phyloP scores from a whole-genome alignment of 148 eudicot species.

The Nepenthes gracilis region DNA sequence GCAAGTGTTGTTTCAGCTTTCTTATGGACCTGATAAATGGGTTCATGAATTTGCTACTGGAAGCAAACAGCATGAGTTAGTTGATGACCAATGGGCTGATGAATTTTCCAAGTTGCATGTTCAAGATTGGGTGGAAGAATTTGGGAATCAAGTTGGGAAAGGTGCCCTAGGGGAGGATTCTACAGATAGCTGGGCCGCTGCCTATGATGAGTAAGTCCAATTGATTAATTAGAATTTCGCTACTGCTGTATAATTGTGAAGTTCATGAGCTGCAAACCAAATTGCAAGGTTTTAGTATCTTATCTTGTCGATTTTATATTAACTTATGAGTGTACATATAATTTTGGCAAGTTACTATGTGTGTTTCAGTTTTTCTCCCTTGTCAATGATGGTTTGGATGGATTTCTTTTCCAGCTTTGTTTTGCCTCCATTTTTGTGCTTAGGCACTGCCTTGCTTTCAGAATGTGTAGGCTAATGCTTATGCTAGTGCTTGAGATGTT shows the following conservation, averaged over 20 bases:
- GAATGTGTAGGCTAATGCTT: too few relatives aligned
- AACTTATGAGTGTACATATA: too few relatives aligned
- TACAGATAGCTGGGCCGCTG: slow-evolving; percentile 68
- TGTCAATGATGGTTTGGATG: too few relatives aligned
- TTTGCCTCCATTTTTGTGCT: too few relatives aligned
- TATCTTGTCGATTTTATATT: too few relatives aligned
- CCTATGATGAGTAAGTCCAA: slow-evolving; percentile 90
- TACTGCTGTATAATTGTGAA: not conserved
- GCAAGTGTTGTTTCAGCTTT: slow-evolving; percentile 33
- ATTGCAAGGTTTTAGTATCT: not conserved
- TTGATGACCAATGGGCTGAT: slow-evolving; percentile 76
- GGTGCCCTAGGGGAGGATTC: slow-evolving; percentile 56
- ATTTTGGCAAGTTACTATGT: too few relatives aligned
- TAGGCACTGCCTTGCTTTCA: too few relatives aligned
- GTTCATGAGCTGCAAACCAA: not conserved
- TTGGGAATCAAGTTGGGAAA: slow-evolving; percentile 67
- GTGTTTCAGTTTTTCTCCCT: too few relatives aligned
- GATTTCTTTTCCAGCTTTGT: too few relatives aligned
- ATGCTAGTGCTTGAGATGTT: too few relatives aligned
- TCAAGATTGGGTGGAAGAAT: slow-evolving; percentile 92
- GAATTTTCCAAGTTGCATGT: slow-evolving; percentile 83
- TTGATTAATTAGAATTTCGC: not conserved
- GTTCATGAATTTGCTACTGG: slow-evolving; percentile 59
- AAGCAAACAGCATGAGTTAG: slow-evolving; percentile 35
- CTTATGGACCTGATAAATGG: slow-evolving; percentile 60